Percentiles rank a stretch among this genome's conserved stretches.
phyloP scores from a whole-genome alignment of 371 early-diverging fungal genomes.

The Circinella minor region DNA sequence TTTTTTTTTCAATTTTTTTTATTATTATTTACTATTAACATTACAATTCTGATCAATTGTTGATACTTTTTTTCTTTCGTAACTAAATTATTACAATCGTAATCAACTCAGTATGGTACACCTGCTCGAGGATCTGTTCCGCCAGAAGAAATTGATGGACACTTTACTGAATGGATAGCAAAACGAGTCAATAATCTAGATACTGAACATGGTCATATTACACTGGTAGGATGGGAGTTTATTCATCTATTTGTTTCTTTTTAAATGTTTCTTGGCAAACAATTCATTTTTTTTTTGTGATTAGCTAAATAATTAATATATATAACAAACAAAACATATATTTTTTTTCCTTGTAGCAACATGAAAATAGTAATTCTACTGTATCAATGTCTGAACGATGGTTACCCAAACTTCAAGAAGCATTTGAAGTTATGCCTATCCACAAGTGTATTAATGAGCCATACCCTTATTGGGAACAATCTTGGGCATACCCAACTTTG shows the following conservation, averaged over 20 bases:
- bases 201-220: conserved; percentile 48
- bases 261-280: conserved; percentile 9
- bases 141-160: conserved; percentile 33
- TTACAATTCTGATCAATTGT: too few species aligned
- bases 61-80: background rate
- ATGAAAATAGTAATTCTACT: conserved; percentile 52
- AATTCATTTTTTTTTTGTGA: background rate
- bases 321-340: too few species aligned
- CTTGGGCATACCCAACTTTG: conserved; percentile 40
- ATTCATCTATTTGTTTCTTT: conserved; percentile 11
- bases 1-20: background rate
- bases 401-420: conserved; percentile 45
- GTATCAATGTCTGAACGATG: conserved; percentile 49
- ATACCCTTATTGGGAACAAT: conserved; percentile 54
- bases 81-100: too few species aligned
- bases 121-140: conserved; percentile 30
- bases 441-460: conserved; percentile 55
- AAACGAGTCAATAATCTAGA: conserved; percentile 27
- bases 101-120: conserved; percentile 27
- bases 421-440: conserved; percentile 52
- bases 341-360: conserved; percentile 31
- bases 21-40: background rate
- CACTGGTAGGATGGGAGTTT: conserved; percentile 21
- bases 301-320: too few species aligned
- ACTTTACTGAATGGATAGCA: conserved; percentile 46